A percentile compares a stretch with the other conserved stretches of the same genome.
These are phyloP conservation scores for Ceraceosorus bombacis DNA, from an alignment of 1,284 basidiomycete genomes.

Conservation along the genomic window DNA sequence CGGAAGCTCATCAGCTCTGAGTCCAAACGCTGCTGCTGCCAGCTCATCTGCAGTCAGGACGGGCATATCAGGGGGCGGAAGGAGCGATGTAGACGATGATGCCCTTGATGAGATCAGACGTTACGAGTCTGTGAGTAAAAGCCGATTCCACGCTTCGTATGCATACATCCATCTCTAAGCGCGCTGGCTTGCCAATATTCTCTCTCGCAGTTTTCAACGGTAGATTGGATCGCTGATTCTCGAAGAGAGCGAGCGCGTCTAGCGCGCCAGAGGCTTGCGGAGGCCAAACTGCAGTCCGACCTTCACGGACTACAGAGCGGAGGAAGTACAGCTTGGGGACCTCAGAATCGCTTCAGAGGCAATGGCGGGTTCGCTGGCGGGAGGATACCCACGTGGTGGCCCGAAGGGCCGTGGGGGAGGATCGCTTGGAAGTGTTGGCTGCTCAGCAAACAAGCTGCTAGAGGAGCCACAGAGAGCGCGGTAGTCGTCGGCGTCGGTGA, in stretches of 20 bases:
- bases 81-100: constrained; percentile 24
- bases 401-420: constrained; percentile 17
- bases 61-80: too few relatives aligned
- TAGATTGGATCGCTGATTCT: constrained; percentile 47
- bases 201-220: constrained; percentile 29
- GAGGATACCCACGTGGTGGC: constrained; percentile 31
- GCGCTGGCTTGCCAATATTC: constrained; percentile 3
- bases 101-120: constrained; percentile 38
- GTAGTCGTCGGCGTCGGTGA: constrained; percentile 41
- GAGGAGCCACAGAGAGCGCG: constrained; percentile 37
- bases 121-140: constrained; percentile 27
- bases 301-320: neutral
- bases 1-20: too few relatives aligned
- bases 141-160: neutral
- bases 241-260: constrained; percentile 41
- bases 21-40: too few relatives aligned
- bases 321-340: too few relatives aligned
- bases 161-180: neutral
- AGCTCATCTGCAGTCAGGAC: too few relatives aligned
- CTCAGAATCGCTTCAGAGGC: too few relatives aligned
- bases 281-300: constrained; percentile 10
- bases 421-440: constrained; percentile 29
- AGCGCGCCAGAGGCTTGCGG: constrained; percentile 25
- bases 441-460: constrained; percentile 15
- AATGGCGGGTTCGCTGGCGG: neutral